Base-by-base conservation (phyloP, 495 filamentous ascomycete genomes). In the Aspergillus homomorphus region DNA sequence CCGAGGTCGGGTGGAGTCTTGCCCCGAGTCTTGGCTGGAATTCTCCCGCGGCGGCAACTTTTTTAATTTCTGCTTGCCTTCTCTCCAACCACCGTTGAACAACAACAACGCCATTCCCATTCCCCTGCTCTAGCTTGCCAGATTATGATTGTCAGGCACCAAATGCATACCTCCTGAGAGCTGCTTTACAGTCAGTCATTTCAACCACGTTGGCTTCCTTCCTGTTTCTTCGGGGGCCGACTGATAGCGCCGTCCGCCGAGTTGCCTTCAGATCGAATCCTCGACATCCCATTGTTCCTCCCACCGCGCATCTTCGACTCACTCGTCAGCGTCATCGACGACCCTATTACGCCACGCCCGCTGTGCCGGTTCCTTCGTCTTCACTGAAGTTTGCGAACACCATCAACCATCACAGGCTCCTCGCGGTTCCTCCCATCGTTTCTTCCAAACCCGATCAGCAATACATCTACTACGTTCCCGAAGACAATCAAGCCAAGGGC, bases 181-280 rank as follows among this genome's bases (percentile, higher is more conserved):
- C 2, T 60, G 33, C 49, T 44, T 54, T 4, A 1, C 56, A 26
- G 26, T 52, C 51, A 45, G 22, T 44, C 22, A 50, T 22, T 23
- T 28, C 59, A 71, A 65, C 62, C 74, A 79, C 69, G 57, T 78
- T 79, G 77, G 77, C 77, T 74, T 76, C 72, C 60, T 49, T 72
- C 61, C 60, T 53, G 22, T 59, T 66, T 55, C 60, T 67, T 66
- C 66, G 72, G 63, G 66, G 65, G 63, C 64, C 71, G 57, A 58
- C 69, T 61, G 53, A 60, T 60, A 69, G 62, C 51, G 64, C 66
- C 63, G 65, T 62, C 63, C 64, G 71, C 64, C 65, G 63, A 63
- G 33, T 60, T 62, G 43, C 60, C 48, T 49, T 53, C 54, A 48
- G 60, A 42, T 59, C 57, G 15, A 58, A 56, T 26, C 38, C 45